Conservation (phyloP, 176 grass and related monocot genomes). For the Carex cristatella region DNA sequence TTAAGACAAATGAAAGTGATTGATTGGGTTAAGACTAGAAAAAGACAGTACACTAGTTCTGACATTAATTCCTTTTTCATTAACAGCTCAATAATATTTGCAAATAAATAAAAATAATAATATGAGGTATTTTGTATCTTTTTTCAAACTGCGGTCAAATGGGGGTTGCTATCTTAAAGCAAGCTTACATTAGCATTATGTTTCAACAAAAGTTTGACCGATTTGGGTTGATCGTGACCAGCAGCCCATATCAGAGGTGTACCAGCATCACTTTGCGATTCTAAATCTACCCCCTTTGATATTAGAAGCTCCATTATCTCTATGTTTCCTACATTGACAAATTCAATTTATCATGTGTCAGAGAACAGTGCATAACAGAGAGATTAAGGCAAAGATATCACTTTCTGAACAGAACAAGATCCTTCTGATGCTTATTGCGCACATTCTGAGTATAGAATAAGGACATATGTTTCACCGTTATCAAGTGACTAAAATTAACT, state of each 20-base stretch:
- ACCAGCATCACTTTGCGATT: conserved; percentile 85
- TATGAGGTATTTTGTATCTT: neutral
- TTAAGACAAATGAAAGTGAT: neutral
- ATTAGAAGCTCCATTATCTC: conserved; percentile 73
- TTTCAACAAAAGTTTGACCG: conserved; percentile 68
- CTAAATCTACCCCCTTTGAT: conserved; percentile 59
- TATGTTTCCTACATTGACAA: conserved; percentile 49
- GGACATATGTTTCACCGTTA: no score
- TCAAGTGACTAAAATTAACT: no score
- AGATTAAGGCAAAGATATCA: neutral
- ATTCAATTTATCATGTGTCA: neutral
- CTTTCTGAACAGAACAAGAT: neutral
- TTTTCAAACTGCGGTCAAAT: neutral
- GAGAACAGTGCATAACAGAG: neutral
- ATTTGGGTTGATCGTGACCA: conserved; percentile 58
- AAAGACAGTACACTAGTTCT: neutral
- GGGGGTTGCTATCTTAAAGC: neutral
- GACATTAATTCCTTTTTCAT: neutral
- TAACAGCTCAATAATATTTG: neutral
- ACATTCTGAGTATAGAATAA: no score
- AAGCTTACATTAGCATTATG: conserved; percentile 58
- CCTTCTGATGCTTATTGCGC: neutral
- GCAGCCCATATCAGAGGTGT: conserved; percentile 84
- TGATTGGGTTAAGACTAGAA: neutral
- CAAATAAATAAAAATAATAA: neutral